These are phyloP conservation scores for Arabidopsis hybrid DNA, from an alignment of 441 rosid species.

Conservation along the genomic window DNA sequence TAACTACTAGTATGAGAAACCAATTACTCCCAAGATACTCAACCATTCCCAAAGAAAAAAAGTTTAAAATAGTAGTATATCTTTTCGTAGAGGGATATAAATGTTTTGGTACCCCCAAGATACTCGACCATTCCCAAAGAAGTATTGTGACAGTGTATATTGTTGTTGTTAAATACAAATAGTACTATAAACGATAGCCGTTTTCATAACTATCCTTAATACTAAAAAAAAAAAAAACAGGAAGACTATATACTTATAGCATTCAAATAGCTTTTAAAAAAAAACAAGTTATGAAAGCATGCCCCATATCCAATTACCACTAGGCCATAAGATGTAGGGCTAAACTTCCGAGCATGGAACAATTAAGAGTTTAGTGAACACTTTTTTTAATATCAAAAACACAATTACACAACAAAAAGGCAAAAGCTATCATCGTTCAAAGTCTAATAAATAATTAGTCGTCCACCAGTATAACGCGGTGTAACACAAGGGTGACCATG, in stretches of 20 bases:
- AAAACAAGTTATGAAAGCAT: too few relatives aligned
- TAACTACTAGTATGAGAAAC: too few relatives aligned
- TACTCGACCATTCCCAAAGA: background rate
- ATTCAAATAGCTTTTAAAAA: too few relatives aligned
- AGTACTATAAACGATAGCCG: too few relatives aligned
- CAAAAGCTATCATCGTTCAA: background rate
- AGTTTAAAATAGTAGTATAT: background rate
- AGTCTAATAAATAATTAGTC: background rate
- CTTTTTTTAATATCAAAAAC: too few relatives aligned
- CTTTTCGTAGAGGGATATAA: background rate
- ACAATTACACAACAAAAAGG: too few relatives aligned
- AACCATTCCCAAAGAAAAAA: too few relatives aligned
- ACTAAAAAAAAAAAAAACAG: too few relatives aligned
- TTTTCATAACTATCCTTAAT: background rate
- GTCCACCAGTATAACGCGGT: background rate
- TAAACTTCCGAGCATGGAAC: too few relatives aligned
- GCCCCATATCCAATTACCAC: background rate
- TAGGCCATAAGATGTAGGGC: background rate
- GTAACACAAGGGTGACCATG: background rate
- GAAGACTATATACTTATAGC: background rate
- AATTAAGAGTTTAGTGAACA: too few relatives aligned
- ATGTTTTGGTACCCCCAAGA: slow-evolving; percentile 4
- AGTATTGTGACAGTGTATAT: background rate
- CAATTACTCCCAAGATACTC: too few relatives aligned
- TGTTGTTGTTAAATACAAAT: too few relatives aligned